A percentile compares a stretch with the other conserved stretches of the same genome.
Conservation (phyloP, 192 early-diverging fungal species). For the Spizellomyces punctatus region DNA sequence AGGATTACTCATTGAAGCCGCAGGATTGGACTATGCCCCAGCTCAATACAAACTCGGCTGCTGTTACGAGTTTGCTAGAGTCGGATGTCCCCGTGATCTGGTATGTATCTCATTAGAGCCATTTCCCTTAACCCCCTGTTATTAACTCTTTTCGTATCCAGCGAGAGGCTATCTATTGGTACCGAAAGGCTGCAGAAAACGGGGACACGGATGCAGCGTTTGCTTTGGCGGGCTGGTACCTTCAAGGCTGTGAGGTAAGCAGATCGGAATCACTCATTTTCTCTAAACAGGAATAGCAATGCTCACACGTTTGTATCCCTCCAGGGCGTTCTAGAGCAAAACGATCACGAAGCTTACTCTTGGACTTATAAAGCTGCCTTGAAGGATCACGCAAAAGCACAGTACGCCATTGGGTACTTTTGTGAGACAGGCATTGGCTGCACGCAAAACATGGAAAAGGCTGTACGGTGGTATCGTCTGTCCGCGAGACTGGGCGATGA, state of each 20-base stretch:
- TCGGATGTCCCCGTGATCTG: constrained; percentile 67
- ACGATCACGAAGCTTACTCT: constrained; percentile 74
- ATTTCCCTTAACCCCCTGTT: neutral
- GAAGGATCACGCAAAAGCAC: constrained; percentile 71
- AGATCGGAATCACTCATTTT: no score
- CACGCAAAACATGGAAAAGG: constrained; percentile 53
- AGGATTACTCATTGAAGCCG: constrained; percentile 63
- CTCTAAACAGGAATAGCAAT: no score
- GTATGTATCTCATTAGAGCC: constrained; percentile 17
- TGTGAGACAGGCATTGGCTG: constrained; percentile 74
- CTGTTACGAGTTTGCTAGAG: constrained; percentile 76
- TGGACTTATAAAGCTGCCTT: constrained; percentile 77
- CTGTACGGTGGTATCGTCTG: constrained; percentile 39
- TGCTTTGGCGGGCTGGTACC: constrained; percentile 81
- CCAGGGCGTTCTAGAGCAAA: constrained; percentile 49
- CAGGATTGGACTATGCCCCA: constrained; percentile 65
- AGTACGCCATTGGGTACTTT: constrained; percentile 89
- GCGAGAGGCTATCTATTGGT: constrained; percentile 67
- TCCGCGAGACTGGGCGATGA: neutral
- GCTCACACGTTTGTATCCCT: no score
- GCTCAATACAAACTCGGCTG: constrained; percentile 75
- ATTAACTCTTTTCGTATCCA: constrained; percentile 6
- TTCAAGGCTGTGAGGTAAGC: constrained; percentile 64
- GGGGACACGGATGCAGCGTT: constrained; percentile 69
- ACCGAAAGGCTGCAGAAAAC: constrained; percentile 74